phyloP scores from a whole-genome alignment of 129 eudicot genomes.

The Gnaphalium uliginosum region DNA sequence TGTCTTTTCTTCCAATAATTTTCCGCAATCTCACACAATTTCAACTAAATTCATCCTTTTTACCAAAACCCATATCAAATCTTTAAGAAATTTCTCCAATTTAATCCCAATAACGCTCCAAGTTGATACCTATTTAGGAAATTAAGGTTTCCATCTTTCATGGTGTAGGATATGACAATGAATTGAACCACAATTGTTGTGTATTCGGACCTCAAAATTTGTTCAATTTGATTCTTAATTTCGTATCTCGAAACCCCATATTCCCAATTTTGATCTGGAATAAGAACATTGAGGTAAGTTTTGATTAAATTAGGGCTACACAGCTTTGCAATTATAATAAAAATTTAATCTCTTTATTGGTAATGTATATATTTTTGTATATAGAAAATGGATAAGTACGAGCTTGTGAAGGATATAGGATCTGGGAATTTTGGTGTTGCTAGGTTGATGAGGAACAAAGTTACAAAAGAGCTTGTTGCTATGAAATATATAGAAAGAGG shows the following conservation, averaged over 20 bases:
- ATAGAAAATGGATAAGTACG: constrained; percentile 76
- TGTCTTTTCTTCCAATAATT: constrained; percentile 13
- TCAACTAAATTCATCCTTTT: constrained; percentile 10
- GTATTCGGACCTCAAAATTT: constrained; percentile 7
- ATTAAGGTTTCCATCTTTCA: constrained; percentile 31
- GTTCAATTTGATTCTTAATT: constrained; percentile 12
- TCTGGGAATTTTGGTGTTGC: constrained; percentile 96
- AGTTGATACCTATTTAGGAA: constrained; percentile 4
- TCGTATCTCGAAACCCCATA: background rate
- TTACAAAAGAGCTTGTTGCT: constrained; percentile 87
- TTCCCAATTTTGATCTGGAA: constrained; percentile 1
- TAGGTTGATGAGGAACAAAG: constrained; percentile 94
- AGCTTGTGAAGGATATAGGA: constrained; percentile 97
- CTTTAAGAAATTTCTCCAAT: constrained; percentile 8
- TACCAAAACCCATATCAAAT: constrained; percentile 30
- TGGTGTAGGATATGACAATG: constrained; percentile 20
- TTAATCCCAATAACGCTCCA: constrained; percentile 1
- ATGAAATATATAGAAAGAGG: constrained; percentile 98
- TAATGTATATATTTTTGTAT: background rate
- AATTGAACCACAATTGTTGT: constrained; percentile 27
- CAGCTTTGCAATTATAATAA: constrained; percentile 9
- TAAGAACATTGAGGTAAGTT: constrained; percentile 27
- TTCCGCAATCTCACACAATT: constrained; percentile 18
- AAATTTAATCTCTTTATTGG: background rate
- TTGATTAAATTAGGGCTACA: constrained; percentile 2